phyloP scores from a whole-genome alignment of 768 basidiomycete species.

The Hemileccinum impolitum region DNA sequence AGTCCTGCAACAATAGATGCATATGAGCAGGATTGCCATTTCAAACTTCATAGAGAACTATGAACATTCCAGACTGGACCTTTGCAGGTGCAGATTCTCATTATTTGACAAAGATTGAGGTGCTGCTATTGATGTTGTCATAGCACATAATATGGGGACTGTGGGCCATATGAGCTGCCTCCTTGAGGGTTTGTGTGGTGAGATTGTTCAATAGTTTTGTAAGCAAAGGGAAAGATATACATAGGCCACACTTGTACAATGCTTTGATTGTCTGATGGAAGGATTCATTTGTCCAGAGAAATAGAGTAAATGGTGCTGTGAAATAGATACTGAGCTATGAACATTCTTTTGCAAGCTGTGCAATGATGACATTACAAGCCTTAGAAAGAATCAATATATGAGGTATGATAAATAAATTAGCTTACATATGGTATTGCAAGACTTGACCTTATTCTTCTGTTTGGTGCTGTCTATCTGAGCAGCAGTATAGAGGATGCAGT shows the following conservation, averaged over 20 bases:
- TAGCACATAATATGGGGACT: conserved; percentile 7
- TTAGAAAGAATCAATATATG: no score
- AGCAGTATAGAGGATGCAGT: no score
- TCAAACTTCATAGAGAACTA: no score
- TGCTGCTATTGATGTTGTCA: conserved; percentile 30
- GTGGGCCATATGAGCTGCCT: not conserved
- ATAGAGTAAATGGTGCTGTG: not conserved
- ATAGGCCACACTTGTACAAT: not conserved
- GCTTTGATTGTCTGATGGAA: not conserved
- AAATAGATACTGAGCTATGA: not conserved
- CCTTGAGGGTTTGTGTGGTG: not conserved
- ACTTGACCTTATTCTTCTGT: no score
- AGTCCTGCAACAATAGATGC: no score
- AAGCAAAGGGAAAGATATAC: not conserved
- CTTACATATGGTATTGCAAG: no score
- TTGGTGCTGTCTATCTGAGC: no score
- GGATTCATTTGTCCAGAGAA: not conserved
- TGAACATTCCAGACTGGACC: conserved; percentile 37
- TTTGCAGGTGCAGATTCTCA: conserved; percentile 23
- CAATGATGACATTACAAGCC: not conserved
- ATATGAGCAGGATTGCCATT: no score
- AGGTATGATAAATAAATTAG: no score
- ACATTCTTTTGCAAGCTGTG: not conserved
- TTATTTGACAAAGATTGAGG: conserved; percentile 34
- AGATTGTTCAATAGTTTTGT: not conserved